Evolutionary conservation across 805 yeast species (phyloP), one percentile per base, ranked within the genome.

Genomic region (Starmerella bacillaris): DNA sequence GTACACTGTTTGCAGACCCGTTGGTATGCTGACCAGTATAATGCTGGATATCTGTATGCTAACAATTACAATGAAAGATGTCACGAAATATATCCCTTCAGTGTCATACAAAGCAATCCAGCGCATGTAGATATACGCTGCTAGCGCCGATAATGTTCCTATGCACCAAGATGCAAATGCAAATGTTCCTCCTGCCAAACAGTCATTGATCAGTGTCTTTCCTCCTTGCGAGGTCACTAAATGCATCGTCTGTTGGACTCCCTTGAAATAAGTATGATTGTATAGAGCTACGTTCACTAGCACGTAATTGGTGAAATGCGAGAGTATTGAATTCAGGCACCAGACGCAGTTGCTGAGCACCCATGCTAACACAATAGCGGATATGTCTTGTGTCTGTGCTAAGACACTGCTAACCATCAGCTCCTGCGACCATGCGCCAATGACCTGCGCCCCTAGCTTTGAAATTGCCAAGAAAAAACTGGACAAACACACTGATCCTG

Each of bases 401-500:
- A 37, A 29, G 18, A 43, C 27, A 15, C 38, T 29, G 21, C 32
- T 35, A 6, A 42, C 36, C 20, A 43, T 33, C 24, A 44, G 26
- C 11, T 35, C 17, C 29, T 46, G 49, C 2, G 49, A 39, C 29
- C 40, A 30, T 2, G 41, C 39, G 3, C 35, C 36, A 1, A 39
- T 29, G 3, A 35, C 21, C 28, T 42, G 47, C 2, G 46, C 37
- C 1, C 27, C 26, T n/a, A 80, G 63, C 50, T 79, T 86, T 42
- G 82, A 65, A 18, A 80, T 42, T 0, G 80, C 70, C 27, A 78
- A 78, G 51, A 77, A 65, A 49, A 77, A 55, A 2, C 82, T 75
- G 0, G 94, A 94, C 50, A 79, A 77, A 52, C 92, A 77, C 37
- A 84, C 75, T 2, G 93, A 78, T 2, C 96, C 95, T 49, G 83